These are phyloP conservation scores for Arthroderma sp. DNA, from an alignment of 2,329 filamentous ascomycete species.

Conservation along the genomic window DNA sequence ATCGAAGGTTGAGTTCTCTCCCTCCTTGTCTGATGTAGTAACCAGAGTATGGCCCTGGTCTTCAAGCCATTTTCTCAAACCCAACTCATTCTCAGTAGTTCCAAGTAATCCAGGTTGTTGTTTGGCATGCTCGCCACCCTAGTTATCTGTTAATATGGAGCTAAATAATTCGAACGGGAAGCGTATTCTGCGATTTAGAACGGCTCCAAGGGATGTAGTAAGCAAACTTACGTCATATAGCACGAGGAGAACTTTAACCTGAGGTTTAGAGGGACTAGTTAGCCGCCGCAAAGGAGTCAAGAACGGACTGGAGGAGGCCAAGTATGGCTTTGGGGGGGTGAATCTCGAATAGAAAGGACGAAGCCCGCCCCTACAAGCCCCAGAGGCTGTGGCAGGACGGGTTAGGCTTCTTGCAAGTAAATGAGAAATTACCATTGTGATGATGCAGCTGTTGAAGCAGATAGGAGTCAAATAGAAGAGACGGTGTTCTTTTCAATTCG, in stretches of 20 bases:
- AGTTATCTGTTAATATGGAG: conserved; percentile 6
- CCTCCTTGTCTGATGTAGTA: conserved; percentile 96
- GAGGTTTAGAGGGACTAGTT: conserved; percentile 51
- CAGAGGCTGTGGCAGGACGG: conserved; percentile 41
- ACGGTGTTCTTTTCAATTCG: too few species aligned
- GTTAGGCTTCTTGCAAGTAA: conserved; percentile 43
- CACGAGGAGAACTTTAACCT: conserved; percentile 93
- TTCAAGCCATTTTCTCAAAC: conserved; percentile 94
- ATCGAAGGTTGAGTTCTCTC: conserved; percentile 84
- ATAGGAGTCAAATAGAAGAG: too few species aligned
- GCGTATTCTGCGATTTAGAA: conserved; percentile 13
- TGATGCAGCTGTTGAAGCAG: neutral
- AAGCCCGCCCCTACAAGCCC: conserved; percentile 23
- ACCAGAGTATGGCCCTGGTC: conserved; percentile 91
- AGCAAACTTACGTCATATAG: conserved; percentile 65
- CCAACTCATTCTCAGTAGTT: conserved; percentile 96
- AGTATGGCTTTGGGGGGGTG: conserved; percentile 8
- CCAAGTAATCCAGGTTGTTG: conserved; percentile 81
- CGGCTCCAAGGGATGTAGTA: too few species aligned
- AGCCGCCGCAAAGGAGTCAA: conserved; percentile 46
- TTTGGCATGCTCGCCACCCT: conserved; percentile 72
- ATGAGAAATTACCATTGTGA: conserved; percentile 51
- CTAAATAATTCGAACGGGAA: neutral
- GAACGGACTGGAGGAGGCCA: conserved; percentile 28
- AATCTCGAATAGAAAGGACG: conserved; percentile 1